These are phyloP conservation scores for Pseudogymnoascus sp. DNA, from an alignment of 2,329 filamentous ascomycete species.

Conservation along the genomic window DNA sequence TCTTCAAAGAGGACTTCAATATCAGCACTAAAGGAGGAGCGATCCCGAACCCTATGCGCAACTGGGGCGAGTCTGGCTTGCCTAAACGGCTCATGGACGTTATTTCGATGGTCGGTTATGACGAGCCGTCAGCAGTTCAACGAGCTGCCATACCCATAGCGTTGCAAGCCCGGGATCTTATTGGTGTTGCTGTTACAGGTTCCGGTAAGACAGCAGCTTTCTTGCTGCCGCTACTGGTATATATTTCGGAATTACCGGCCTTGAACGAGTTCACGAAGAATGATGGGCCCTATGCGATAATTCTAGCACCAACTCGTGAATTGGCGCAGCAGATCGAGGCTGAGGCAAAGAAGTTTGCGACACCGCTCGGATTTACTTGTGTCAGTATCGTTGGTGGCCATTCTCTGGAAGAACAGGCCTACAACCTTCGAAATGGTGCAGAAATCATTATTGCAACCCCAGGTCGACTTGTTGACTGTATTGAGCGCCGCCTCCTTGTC, in stretches of 20 bases:
- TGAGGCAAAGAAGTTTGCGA: conserved; percentile 87
- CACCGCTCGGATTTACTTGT: conserved; percentile 82
- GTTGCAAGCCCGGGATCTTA: conserved; percentile 85
- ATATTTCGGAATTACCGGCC: conserved; percentile 83
- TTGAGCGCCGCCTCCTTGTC: conserved; percentile 85
- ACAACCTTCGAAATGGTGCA: conserved; percentile 80
- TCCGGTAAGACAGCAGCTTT: conserved; percentile 98
- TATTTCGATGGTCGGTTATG: conserved; percentile 77
- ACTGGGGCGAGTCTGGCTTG: conserved; percentile 77
- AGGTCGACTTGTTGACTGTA: conserved; percentile 92
- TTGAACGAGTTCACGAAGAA: conserved; percentile 81
- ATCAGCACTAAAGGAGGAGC: conserved; percentile 88
- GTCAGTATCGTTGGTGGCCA: conserved; percentile 98
- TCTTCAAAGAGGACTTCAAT: conserved; percentile 99
- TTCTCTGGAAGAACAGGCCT: conserved; percentile 86
- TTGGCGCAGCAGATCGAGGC: conserved; percentile 94
- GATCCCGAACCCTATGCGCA: conserved; percentile 94
- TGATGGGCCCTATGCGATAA: conserved; percentile 94
- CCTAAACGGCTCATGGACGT: conserved; percentile 72
- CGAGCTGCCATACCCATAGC: conserved; percentile 93
- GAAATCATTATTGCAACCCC: conserved; percentile 99
- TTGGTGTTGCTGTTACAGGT: conserved; percentile 94
- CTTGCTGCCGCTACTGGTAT: conserved; percentile 81
- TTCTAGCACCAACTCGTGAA: conserved; percentile 92
- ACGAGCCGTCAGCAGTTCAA: conserved; percentile 85